Evolutionary conservation across 192 early-diverging fungal species (phyloP).

Genomic region (Coemansia furcata): DNA sequence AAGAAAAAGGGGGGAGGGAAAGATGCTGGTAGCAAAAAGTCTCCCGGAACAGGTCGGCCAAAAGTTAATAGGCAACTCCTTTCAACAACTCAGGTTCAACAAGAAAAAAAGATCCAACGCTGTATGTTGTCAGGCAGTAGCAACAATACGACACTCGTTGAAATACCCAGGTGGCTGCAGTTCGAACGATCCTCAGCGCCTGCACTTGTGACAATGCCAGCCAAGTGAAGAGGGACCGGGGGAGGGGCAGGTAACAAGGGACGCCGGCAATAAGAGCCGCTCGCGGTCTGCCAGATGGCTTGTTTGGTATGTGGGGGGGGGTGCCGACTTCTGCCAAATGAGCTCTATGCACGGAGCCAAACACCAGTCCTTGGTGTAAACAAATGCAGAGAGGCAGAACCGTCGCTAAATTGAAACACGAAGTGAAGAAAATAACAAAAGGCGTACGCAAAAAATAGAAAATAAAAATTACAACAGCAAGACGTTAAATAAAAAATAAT

Average conservation of each 20-base stretch:
- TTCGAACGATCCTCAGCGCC: background rate
- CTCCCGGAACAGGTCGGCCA: background rate
- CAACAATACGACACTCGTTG: background rate
- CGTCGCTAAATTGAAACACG: background rate
- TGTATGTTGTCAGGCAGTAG: background rate
- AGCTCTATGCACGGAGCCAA: background rate
- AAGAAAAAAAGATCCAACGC: background rate
- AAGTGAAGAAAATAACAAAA: background rate
- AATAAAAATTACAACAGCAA: background rate
- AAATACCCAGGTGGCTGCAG: background rate
- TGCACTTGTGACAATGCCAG: background rate
- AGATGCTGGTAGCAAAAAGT: conserved; percentile 4
- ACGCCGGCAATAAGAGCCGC: background rate
- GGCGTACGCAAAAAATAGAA: background rate
- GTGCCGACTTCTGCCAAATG: background rate
- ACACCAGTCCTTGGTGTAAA: background rate
- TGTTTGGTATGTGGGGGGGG: background rate
- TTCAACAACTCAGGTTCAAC: background rate
- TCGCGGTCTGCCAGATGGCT: background rate
- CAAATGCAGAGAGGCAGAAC: background rate
- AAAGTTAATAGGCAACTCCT: background rate
- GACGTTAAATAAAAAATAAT: background rate
- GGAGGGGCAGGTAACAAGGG: background rate
- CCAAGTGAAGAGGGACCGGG: background rate
- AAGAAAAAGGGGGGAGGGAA: background rate